phyloP scores from a whole-genome alignment of 2,329 filamentous ascomycete genomes.

The Alternaria viburni region DNA sequence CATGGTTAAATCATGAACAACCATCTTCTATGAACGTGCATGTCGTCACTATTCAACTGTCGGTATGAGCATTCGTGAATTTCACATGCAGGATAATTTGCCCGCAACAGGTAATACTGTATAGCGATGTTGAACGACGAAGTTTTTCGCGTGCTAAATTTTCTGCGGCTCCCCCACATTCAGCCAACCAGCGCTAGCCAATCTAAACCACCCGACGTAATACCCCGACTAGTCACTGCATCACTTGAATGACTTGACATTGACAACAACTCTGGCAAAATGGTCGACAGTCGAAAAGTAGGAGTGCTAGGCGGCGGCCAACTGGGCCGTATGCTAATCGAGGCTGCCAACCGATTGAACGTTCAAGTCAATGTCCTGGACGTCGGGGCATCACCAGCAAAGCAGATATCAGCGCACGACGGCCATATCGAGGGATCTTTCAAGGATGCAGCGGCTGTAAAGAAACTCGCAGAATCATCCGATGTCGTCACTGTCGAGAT shows the following conservation, averaged over 20 bases:
- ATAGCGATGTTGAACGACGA: background rate
- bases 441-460: constrained; percentile 80
- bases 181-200: constrained; percentile 22
- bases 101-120: constrained; percentile 1
- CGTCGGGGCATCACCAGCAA: constrained; percentile 76
- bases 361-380: constrained; percentile 82
- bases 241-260: constrained; percentile 13
- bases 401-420: constrained; percentile 79
- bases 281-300: constrained; percentile 44
- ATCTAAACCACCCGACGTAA: constrained; percentile 18
- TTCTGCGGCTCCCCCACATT: constrained; percentile 32
- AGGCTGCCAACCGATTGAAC: constrained; percentile 81
- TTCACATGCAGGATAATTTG: background rate
- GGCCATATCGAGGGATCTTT: constrained; percentile 86
- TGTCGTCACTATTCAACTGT: background rate
- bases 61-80: background rate
- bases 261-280: constrained; percentile 16
- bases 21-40: background rate
- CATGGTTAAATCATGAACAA: constrained; percentile 41
- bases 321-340: constrained; percentile 91
- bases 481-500: constrained; percentile 93
- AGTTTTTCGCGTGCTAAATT: constrained; percentile 27
- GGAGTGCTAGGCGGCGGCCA: constrained; percentile 55
- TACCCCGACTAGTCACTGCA: constrained; percentile 26
- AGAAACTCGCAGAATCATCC: constrained; percentile 74